These are phyloP conservation scores for Inga oerstediana DNA, from an alignment of 306 rosid genomes.

Conservation along the genomic window DNA sequence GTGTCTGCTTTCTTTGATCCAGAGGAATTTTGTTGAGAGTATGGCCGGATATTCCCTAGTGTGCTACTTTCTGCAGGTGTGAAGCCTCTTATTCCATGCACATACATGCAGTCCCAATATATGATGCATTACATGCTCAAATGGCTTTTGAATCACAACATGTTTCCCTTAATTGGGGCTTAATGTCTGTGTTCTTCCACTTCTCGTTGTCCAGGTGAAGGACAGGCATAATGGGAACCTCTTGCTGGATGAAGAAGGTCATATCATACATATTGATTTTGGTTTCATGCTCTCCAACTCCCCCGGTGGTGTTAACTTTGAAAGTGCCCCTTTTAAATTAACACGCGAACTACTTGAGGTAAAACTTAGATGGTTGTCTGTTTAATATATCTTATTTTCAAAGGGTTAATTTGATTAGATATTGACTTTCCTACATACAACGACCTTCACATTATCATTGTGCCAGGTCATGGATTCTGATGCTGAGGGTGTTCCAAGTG, in stretches of 20 bases:
- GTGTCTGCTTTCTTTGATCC: constrained; percentile 41
- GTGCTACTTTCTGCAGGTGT: constrained; percentile 96
- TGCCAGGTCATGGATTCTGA: constrained; percentile 99
- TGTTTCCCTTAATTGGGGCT: constrained; percentile 25
- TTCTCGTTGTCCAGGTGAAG: constrained; percentile 65
- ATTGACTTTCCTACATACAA: constrained; percentile 17
- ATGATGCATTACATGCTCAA: constrained; percentile 26
- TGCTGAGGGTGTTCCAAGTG: constrained; percentile 99
- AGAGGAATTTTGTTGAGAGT: constrained; percentile 99
- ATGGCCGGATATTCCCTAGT: constrained; percentile 99
- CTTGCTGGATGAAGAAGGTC: constrained; percentile 96
- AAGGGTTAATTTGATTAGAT: constrained; percentile 7
- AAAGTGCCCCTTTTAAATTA: constrained; percentile 97
- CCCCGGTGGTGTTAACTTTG: constrained; percentile 99
- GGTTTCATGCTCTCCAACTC: constrained; percentile 99
- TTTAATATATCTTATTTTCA: not conserved
- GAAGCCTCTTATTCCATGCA: constrained; percentile 23
- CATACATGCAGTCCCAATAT: not conserved
- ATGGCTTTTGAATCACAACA: constrained; percentile 16
- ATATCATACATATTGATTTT: constrained; percentile 96
- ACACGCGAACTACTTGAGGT: constrained; percentile 99
- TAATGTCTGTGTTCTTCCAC: constrained; percentile 25
- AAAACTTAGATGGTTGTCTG: constrained; percentile 29
- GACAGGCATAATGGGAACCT: constrained; percentile 99
- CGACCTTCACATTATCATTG: constrained; percentile 29